phyloP scores from a whole-genome alignment of 108 stramenopile species.

The Chaetoceros muelleri region DNA sequence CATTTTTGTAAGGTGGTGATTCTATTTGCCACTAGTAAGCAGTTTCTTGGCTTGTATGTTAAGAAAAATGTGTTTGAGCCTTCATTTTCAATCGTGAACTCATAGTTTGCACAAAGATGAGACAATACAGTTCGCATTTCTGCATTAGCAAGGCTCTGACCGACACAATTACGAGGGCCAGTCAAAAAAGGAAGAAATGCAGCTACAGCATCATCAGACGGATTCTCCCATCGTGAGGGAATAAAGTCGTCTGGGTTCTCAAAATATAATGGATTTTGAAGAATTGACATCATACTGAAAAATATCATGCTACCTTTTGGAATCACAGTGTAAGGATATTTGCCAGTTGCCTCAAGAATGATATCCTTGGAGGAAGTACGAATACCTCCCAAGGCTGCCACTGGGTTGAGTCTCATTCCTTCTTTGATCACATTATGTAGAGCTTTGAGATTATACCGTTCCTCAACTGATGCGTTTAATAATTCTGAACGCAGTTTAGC shows the following conservation, averaged over 20 bases:
- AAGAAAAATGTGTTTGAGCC: background rate
- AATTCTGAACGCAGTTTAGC: constrained; percentile 20
- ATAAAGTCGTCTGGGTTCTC: constrained; percentile 31
- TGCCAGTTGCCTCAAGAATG: background rate
- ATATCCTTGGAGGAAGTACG: constrained; percentile 19
- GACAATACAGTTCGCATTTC: constrained; percentile 32
- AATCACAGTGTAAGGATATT: constrained; percentile 2
- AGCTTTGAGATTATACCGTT: background rate
- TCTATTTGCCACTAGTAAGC: background rate
- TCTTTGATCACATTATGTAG: constrained; percentile 29
- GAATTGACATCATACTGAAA: constrained; percentile 13
- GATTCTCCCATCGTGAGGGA: constrained; percentile 31
- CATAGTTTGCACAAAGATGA: constrained; percentile 19
- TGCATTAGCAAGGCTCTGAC: constrained; percentile 29
- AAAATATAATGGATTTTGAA: constrained; percentile 18
- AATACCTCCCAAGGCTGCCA: constrained; percentile 12
- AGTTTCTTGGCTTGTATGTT: background rate
- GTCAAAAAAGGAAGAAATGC: constrained; percentile 29
- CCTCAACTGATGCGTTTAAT: constrained; percentile 5
- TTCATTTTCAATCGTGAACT: constrained; percentile 7
- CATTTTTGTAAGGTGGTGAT: too few relatives aligned
- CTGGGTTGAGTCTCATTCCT: constrained; percentile 23
- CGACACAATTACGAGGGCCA: constrained; percentile 31
- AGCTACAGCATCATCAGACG: constrained; percentile 17
- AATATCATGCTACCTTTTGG: constrained; percentile 29